Percentiles rank a stretch among this genome's conserved stretches.
Evolutionary conservation across 2,329 filamentous ascomycete genomes (phyloP).

Genomic region (Penicillium sp.): DNA sequence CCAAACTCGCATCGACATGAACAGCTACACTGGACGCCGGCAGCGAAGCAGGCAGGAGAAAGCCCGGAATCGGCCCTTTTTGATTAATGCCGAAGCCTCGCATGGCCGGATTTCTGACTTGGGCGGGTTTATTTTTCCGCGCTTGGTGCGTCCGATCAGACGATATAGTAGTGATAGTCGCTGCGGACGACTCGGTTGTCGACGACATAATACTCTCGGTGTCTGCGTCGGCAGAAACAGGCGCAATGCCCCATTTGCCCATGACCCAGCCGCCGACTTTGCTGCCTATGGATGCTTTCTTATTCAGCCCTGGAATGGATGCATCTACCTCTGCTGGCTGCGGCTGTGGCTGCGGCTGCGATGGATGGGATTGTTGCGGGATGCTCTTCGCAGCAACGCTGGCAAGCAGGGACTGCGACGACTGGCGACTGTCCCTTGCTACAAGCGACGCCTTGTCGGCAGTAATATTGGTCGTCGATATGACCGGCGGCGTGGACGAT

Average conservation of each 20-base stretch:
- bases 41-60: slow-evolving; percentile 51
- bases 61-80: slow-evolving; percentile 67
- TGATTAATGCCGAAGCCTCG: slow-evolving; percentile 75
- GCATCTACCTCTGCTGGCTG: background rate
- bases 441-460: slow-evolving; percentile 27
- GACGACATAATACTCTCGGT: slow-evolving; percentile 4
- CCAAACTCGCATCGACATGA: slow-evolving; percentile 58
- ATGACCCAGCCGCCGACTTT: slow-evolving; percentile 64
- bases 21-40: slow-evolving; percentile 42
- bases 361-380: no score
- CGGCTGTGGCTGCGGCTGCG: slow-evolving; percentile 21
- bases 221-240: slow-evolving; percentile 23
- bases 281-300: slow-evolving; percentile 38
- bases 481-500: slow-evolving; percentile 35
- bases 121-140: slow-evolving; percentile 63
- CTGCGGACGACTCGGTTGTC: slow-evolving; percentile 10
- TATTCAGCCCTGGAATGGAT: slow-evolving; percentile 15
- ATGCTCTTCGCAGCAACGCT: slow-evolving; percentile 29
- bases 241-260: slow-evolving; percentile 58
- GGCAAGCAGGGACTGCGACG: slow-evolving; percentile 32
- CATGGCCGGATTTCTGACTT: slow-evolving; percentile 50
- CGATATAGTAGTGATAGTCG: slow-evolving; percentile 17
- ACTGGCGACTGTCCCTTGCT: slow-evolving; percentile 18
- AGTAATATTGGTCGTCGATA: slow-evolving; percentile 35
- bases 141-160: slow-evolving; percentile 17